Conservation (phyloP, 257 asterid species). For the Solanum tarijense region DNA sequence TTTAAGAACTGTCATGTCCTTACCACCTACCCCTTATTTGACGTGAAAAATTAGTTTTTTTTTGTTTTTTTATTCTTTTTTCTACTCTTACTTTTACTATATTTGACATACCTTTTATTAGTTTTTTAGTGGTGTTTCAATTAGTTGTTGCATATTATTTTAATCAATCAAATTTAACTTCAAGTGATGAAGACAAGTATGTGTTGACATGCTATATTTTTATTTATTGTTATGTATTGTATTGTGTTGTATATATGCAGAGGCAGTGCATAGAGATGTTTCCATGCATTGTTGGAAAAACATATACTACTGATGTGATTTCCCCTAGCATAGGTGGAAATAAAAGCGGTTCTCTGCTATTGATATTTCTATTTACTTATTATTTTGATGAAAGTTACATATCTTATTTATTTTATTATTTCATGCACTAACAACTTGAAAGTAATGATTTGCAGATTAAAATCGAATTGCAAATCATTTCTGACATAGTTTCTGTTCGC, state of each 20-base stretch:
- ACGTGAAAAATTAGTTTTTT: too few relatives aligned
- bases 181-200: too few relatives aligned
- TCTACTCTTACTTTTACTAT: too few relatives aligned
- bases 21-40: background rate
- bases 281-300: background rate
- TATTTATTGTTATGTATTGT: slow-evolving; percentile 27
- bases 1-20: background rate
- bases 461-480: slow-evolving; percentile 62
- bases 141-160: too few relatives aligned
- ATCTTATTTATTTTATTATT: background rate
- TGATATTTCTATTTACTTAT: slow-evolving; percentile 26
- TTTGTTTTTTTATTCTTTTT: too few relatives aligned
- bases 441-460: slow-evolving; percentile 39
- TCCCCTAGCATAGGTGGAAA: background rate
- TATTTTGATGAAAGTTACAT: background rate
- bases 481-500: slow-evolving; percentile 51
- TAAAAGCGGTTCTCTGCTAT: slow-evolving; percentile 45
- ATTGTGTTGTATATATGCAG: too few relatives aligned
- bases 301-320: background rate
- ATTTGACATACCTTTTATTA: too few relatives aligned
- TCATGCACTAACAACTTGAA: background rate
- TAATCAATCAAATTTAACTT: too few relatives aligned
- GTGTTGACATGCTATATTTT: slow-evolving; percentile 40
- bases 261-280: background rate
- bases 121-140: too few relatives aligned